Base-by-base conservation (phyloP, 2,329 filamentous ascomycete species). In the Aspergillus pseudotamarii region DNA sequence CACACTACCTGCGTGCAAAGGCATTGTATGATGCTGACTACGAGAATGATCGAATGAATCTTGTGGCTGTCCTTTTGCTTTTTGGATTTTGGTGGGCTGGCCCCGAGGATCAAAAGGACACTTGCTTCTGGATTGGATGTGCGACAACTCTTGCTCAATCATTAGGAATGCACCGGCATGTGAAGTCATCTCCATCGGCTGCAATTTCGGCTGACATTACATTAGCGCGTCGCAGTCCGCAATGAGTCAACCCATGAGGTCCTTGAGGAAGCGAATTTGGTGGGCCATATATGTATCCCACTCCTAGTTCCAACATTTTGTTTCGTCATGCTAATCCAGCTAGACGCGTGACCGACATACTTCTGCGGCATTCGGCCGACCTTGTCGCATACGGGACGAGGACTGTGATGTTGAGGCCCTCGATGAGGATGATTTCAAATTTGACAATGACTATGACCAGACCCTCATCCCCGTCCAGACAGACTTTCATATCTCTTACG, bases 351-450 rank as follows among this genome's bases (percentile, higher is more conserved):
- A 71, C 57, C 64, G 68, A 34, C 69, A 71, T 53, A 64, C 58
- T 11, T 62, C 70, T 46, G 69, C 67, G 14, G 68, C 68, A n/a
- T 67, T 73, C 23, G 70, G 71, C n/a, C 64, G 68, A 21, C 71
- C 71, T 2, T 68, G 64, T 23, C 70, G 69, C n/a, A 73, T 70
- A 36, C 64, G 70, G 28, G 68, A 68, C 28, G 68, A 65, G 30
- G 70, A 73, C 51, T 72, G 70, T 50, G 71, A 72, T 56, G 60
- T 72, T n/a, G 71, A 71, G 32, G 46, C 57, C 8, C 68, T 72
- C n/a, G 58, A 64, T 1, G 62, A 60, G 34, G 62, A 64, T 12
- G 69, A 72, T 51, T 72, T 72, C 38, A 55, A 66, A 3, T 64
- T 66, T 23, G 68, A 71, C 54, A 57, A 26, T 11, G 57, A 36